Conservation (phyloP, 495 filamentous ascomycete genomes). For the Aspergillus biplanus region DNA sequence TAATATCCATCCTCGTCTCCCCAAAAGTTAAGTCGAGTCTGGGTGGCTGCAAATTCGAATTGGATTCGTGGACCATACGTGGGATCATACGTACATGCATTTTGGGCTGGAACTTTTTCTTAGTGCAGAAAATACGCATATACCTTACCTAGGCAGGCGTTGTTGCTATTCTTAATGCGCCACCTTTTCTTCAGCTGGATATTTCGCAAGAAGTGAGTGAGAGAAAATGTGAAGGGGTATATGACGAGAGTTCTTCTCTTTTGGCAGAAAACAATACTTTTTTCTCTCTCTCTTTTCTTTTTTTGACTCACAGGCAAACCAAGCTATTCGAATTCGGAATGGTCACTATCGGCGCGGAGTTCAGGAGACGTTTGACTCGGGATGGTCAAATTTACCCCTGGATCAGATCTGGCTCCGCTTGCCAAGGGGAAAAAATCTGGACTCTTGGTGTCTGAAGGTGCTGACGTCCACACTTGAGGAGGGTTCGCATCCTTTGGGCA, state of each 20-base stretch:
- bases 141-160: neutral
- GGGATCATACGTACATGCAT: conserved; percentile 4
- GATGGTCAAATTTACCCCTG: conserved; percentile 1
- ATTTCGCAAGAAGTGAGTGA: neutral
- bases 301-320: neutral
- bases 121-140: neutral
- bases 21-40: neutral
- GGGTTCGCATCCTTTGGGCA: neutral
- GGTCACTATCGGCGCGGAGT: neutral
- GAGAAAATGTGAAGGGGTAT: neutral
- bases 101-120: conserved; percentile 3
- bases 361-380: neutral
- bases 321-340: neutral
- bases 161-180: conserved; percentile 4
- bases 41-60: neutral
- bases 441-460: neutral
- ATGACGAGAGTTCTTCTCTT: too few relatives aligned
- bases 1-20: neutral
- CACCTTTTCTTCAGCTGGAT: neutral
- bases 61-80: neutral
- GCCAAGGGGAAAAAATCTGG: too few relatives aligned
- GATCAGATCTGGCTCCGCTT: conserved; percentile 6
- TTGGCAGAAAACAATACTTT: too few relatives aligned
- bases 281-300: neutral
- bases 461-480: neutral